Base-by-base conservation (phyloP, 257 asterid genomes). In the Jasminum sambac region DNA sequence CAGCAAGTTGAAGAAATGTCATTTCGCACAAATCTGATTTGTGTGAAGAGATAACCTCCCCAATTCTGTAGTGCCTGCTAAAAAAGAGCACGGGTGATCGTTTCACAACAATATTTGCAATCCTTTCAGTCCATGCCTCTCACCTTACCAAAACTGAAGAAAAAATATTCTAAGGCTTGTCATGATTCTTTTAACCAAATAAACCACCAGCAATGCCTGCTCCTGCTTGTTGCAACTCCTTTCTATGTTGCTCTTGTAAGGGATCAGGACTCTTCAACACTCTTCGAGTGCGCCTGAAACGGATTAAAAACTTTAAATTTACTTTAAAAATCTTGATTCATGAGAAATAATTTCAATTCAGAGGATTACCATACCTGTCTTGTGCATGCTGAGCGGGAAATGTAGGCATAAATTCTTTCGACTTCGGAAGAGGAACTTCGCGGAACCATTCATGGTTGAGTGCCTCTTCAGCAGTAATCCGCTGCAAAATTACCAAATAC, bases 381-480 rank as follows among this genome's bases (percentile, higher is more conserved):
- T 89, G 96, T 3, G 86, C 91, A 81, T 86, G 87, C 76, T 86
- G 91, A 46, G 95, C 90, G 63, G 96, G 96, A 77, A 89, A 89
- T 59, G 96, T 91, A 64, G 96, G 96, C 95, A 87, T 87, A 72
- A 91, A 85, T 81, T 91, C 95, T 86, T 87, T 91, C 1, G 91
- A 83, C 75, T 89, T 89, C 11, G 97, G 93, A 48, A 83, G 92
- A 23, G 95, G 96, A 68, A 87, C 96, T 84, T 91, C 97, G 40
- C 70, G 76, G 78, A 91, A 91, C 97, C 97, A 91, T 57, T 81
- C 82, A 69, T 91, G 97, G 70, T 81, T 83, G n/a, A 91, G 91
- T 55, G 97, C 97, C 71, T 60, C 95, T 68, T 81, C 87, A 12
- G 89, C 96, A 11, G 91, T 84, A 71, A 91, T 86, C 50, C 97